Percentiles rank a stretch among this genome's conserved stretches.
These are phyloP conservation scores for Serendipita indica DNA, from an alignment of 768 basidiomycete species.

Conservation along the genomic window DNA sequence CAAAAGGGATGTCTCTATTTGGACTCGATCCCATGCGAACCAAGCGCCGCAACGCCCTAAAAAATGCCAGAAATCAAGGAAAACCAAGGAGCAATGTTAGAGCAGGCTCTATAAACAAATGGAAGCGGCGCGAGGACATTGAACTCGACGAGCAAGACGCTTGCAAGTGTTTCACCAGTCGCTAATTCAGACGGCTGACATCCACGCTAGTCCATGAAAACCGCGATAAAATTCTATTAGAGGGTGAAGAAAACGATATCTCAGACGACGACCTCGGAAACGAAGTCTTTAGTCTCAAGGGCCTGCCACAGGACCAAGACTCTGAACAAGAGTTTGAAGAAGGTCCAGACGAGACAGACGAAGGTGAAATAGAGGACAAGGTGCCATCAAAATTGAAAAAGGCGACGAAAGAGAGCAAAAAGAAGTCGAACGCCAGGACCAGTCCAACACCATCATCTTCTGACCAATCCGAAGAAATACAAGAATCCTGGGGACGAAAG, in stretches of 20 bases:
- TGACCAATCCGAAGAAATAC: conserved; percentile 28
- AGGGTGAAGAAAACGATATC: conserved; percentile 35
- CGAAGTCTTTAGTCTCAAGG: conserved; percentile 65
- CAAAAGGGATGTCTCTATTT: not conserved
- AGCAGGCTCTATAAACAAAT: conserved; percentile 33
- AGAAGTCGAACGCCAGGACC: conserved; percentile 17
- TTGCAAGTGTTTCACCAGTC: conserved; percentile 33
- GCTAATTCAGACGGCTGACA: not conserved
- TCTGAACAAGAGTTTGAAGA: conserved; percentile 30
- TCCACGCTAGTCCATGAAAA: conserved; percentile 45
- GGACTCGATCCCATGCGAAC: not conserved
- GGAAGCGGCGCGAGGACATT: conserved; percentile 54
- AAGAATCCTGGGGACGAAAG: conserved; percentile 70
- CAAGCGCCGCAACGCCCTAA: conserved; percentile 4
- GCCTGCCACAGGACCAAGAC: conserved; percentile 34
- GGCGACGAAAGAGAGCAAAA: conserved; percentile 19
- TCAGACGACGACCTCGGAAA: conserved; percentile 53
- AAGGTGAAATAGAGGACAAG: conserved; percentile 19
- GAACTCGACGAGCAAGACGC: conserved; percentile 67
- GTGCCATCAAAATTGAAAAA: conserved; percentile 14
- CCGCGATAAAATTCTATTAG: conserved; percentile 63
- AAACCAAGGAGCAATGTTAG: not conserved
- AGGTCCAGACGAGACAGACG: conserved; percentile 18
- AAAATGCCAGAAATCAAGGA: not conserved
- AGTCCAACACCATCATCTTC: conserved; percentile 13